These are phyloP conservation scores for Arachis monticola DNA, from an alignment of 331 rosid species.

Conservation along the genomic window DNA sequence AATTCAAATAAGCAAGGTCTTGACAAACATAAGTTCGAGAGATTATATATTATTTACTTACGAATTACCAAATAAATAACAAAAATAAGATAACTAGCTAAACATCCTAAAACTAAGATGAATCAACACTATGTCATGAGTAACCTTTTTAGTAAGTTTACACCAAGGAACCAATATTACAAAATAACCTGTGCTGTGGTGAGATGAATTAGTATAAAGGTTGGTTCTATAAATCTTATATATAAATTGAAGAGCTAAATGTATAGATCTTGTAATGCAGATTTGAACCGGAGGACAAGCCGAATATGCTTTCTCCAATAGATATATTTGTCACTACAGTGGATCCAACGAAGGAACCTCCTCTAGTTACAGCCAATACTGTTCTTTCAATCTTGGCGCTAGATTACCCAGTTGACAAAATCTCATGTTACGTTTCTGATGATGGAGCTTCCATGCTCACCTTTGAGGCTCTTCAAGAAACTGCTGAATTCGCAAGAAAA, in stretches of 20 bases:
- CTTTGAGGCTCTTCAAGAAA: constrained; percentile 92
- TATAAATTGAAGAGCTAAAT: constrained; percentile 7
- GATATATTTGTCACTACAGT: constrained; percentile 90
- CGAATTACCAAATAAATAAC: constrained; percentile 4
- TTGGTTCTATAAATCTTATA: too few species aligned
- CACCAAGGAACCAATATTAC: too few species aligned
- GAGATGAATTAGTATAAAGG: too few species aligned
- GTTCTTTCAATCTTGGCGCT: constrained; percentile 88
- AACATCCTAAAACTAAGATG: too few species aligned
- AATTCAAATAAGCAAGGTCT: too few species aligned
- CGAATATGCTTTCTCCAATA: constrained; percentile 74
- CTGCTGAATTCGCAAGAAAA: constrained; percentile 74
- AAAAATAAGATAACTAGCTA: not conserved
- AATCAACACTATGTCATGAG: too few species aligned
- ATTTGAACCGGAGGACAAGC: constrained; percentile 91
- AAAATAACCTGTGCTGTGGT: too few species aligned
- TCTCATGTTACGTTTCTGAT: constrained; percentile 95
- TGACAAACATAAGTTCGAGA: too few species aligned
- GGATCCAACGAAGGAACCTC: constrained; percentile 98
- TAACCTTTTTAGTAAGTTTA: too few species aligned
- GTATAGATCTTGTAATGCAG: constrained; percentile 49
- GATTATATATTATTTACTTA: too few species aligned
- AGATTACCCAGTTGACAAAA: constrained; percentile 88
- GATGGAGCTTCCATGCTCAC: constrained; percentile 98
- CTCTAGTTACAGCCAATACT: constrained; percentile 90